Percentiles rank a stretch among this genome's conserved stretches.
Conservation (phyloP, 805 yeast species). For the Schizosaccharomyces cryophilus region DNA sequence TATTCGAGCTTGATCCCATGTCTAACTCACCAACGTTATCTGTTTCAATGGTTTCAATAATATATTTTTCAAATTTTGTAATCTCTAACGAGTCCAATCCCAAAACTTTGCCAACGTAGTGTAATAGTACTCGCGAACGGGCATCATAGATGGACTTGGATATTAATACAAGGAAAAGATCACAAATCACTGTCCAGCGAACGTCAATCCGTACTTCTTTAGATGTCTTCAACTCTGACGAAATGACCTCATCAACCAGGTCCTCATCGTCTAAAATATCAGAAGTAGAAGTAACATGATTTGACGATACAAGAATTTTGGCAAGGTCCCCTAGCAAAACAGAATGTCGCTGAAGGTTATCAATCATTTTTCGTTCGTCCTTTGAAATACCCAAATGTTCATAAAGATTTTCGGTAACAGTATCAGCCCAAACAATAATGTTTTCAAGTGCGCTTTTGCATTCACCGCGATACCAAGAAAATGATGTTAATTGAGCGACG, state of each 20-base stretch:
- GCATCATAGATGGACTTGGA: constrained; percentile 76
- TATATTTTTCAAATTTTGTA: constrained; percentile 67
- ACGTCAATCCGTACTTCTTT: constrained; percentile 28
- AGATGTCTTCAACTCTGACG: constrained; percentile 16
- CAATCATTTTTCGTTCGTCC: background rate
- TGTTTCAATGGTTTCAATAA: constrained; percentile 73
- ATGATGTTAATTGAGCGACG: constrained; percentile 22
- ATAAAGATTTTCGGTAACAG: background rate
- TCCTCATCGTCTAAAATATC: constrained; percentile 7
- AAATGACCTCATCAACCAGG: background rate
- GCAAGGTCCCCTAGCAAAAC: constrained; percentile 3
- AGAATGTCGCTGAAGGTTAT: constrained; percentile 3
- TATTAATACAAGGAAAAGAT: constrained; percentile 52
- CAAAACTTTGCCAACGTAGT: constrained; percentile 38
- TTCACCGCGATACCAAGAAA: background rate
- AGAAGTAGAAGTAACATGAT: constrained; percentile 1
- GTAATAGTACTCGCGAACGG: constrained; percentile 58
- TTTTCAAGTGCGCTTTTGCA: constrained; percentile 34
- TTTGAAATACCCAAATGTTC: background rate
- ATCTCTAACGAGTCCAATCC: constrained; percentile 43
- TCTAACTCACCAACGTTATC: constrained; percentile 44
- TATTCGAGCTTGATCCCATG: constrained; percentile 12
- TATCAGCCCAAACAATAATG: background rate
- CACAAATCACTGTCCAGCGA: constrained; percentile 86
- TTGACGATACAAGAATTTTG: background rate